A percentile compares a stretch with the other conserved stretches of the same genome.
These are phyloP conservation scores for Exobasidium rhododendri DNA, from an alignment of 1,284 basidiomycete genomes.

Conservation along the genomic window DNA sequence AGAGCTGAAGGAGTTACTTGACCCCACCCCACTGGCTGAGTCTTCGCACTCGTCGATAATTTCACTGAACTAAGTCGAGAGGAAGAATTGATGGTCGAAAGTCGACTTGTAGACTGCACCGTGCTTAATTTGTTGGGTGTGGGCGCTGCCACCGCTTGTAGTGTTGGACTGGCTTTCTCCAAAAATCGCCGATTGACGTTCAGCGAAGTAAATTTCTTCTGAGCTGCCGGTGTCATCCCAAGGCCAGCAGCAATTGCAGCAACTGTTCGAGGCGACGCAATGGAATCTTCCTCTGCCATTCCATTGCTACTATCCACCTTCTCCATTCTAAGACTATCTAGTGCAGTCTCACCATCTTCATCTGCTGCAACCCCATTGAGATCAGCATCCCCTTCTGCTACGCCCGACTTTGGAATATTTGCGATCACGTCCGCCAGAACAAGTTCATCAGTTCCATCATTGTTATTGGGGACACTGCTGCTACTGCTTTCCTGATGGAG, in stretches of 20 bases:
- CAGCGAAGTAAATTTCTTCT: conserved; percentile 49
- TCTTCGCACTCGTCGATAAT: conserved; percentile 9
- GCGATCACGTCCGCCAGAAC: too few species aligned
- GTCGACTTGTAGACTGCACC: background rate
- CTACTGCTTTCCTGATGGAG: background rate
- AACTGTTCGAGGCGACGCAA: background rate
- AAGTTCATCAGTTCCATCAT: background rate
- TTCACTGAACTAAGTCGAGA: conserved; percentile 21
- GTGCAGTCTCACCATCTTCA: background rate
- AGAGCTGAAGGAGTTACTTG: background rate
- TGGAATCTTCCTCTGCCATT: background rate
- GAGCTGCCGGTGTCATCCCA: conserved; percentile 15
- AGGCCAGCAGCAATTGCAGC: conserved; percentile 5
- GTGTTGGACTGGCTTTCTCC: conserved; percentile 41
- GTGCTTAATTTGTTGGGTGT: background rate
- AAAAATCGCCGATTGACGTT: conserved; percentile 52
- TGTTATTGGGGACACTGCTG: background rate
- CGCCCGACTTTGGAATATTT: too few species aligned
- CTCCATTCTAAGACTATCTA: background rate
- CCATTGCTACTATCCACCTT: background rate
- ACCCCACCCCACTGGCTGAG: conserved; percentile 10
- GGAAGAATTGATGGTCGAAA: conserved; percentile 1
- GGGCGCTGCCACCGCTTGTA: conserved; percentile 13
- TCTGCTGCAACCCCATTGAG: too few species aligned
- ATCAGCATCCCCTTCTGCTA: background rate